Base-by-base conservation (phyloP, 2,329 filamentous ascomycete species). In the Madurella mycetomatis region DNA sequence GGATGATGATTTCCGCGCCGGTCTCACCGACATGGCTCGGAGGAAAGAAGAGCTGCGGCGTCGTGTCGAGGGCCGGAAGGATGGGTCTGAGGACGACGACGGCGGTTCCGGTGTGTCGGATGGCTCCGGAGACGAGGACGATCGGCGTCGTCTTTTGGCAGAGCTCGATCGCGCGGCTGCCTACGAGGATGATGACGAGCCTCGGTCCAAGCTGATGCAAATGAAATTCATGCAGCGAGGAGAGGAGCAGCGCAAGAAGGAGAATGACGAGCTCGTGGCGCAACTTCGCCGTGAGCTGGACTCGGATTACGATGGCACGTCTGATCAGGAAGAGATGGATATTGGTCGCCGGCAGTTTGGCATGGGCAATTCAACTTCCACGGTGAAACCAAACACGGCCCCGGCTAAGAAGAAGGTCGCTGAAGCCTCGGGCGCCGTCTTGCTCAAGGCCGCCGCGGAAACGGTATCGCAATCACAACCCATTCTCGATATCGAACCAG, bases 211-310 rank as follows among this genome's bases (percentile, higher is more conserved):
- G 63, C 74, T 99, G 7, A 84, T 89, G 70, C 81, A 82, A 49
- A 90, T 99, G 86, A 89, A 90, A 57, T 99, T 99, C 69, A 97
- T 99, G 94, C 84, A 87, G 64, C 90, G 87, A 61, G 90, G 91
- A 1, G 92, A 96, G 65, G 87, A 86, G 30, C 79, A 84, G 39
- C 84, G 84, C 64, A 91, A 86, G 69, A 83, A 86, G 59, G 81
- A 84, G 54, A 96, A 97, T 62, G 89, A 96, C 63, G 87, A 88
- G 53, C 82, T 90, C 53, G 74, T 90, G 12, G 79, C 77, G 41
- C 78, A 84, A 62, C 82, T 96, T 47, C 80, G 85, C 47, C 82
- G 83, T 53, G 87, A 92, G 46, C 76, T 96, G 41, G 84, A 85
- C 30, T 85, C 83, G 5, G 77, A 82, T 17, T 74, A 73, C n/a